These are phyloP conservation scores for Pontederia crassipes DNA, from an alignment of 176 grass and related monocot species.

Conservation along the genomic window DNA sequence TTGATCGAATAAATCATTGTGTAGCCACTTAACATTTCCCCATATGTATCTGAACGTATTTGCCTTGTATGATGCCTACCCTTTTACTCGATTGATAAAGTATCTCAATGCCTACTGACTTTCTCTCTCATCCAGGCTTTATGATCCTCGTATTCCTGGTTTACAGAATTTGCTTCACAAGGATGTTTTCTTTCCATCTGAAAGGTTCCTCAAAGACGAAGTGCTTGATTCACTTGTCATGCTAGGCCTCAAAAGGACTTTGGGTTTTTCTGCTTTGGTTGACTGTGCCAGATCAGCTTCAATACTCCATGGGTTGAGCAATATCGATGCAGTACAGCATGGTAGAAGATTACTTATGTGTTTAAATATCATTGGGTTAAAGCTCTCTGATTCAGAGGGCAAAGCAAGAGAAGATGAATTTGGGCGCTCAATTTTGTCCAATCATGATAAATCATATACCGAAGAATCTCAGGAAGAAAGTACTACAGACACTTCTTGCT, in stretches of 20 bases:
- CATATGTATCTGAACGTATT: no score
- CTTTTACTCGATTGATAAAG: no score
- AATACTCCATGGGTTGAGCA: constrained; percentile 48
- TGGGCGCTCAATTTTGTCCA: constrained; percentile 25
- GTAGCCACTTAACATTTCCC: no score
- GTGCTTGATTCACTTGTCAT: constrained; percentile 60
- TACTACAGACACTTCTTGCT: constrained; percentile 24
- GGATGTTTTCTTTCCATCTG: constrained; percentile 93
- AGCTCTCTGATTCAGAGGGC: constrained; percentile 36
- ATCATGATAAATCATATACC: constrained; percentile 15
- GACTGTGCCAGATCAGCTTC: constrained; percentile 81
- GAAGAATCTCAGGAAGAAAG: constrained; percentile 23
- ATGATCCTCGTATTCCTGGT: constrained; percentile 84
- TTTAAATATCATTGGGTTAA: constrained; percentile 58
- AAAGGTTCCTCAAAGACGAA: constrained; percentile 51
- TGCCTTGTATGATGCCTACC: no score
- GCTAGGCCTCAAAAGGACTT: constrained; percentile 76
- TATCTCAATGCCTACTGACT: not conserved
- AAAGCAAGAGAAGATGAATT: constrained; percentile 15
- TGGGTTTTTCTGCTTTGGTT: constrained; percentile 71
- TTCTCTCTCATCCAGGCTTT: constrained; percentile 50
- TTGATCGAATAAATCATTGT: no score
- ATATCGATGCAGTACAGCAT: constrained; percentile 35
- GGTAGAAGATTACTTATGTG: constrained; percentile 57
- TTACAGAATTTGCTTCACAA: constrained; percentile 71